phyloP scores from a whole-genome alignment of 495 filamentous ascomycete species.

The Hypomontagnella monticulosa region DNA sequence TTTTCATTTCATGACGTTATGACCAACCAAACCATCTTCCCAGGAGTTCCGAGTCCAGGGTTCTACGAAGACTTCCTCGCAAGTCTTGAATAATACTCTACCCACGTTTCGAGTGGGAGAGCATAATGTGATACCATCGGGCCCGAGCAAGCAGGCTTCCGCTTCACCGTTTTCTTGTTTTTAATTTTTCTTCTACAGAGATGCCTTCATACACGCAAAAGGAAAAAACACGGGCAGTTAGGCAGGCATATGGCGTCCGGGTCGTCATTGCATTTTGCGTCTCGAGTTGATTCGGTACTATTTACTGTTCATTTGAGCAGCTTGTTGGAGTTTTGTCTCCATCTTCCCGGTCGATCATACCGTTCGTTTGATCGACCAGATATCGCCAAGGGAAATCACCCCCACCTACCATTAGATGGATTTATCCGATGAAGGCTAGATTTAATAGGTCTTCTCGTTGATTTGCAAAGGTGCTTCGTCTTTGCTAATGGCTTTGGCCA shows the following conservation, averaged over 20 bases:
- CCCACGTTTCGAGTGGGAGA: constrained; percentile 18
- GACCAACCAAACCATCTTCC: constrained; percentile 28
- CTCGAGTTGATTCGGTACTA: not conserved
- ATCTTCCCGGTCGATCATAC: not conserved
- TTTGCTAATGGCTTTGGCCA: constrained; percentile 1
- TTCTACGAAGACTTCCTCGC: constrained; percentile 14
- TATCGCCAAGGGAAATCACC: too few relatives aligned
- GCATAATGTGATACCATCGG: constrained; percentile 39
- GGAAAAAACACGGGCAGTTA: constrained; percentile 2
- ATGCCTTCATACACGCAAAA: constrained; percentile 3
- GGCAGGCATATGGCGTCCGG: constrained; percentile 18
- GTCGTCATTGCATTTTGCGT: constrained; percentile 6
- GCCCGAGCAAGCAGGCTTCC: constrained; percentile 26
- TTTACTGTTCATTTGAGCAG: constrained; percentile 5
- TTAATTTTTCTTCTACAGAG: constrained; percentile 2
- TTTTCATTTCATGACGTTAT: constrained; percentile 40
- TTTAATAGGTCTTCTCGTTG: not conserved
- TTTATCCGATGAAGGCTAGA: too few relatives aligned
- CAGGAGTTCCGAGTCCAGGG: constrained; percentile 33
- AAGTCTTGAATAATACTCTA: constrained; percentile 38
- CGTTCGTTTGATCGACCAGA: too few relatives aligned
- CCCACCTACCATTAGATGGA: too few relatives aligned
- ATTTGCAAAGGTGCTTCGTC: not conserved
- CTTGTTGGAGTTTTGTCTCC: not conserved
- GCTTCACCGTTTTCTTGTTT: constrained; percentile 10